Base-by-base conservation (phyloP, 2,329 filamentous ascomycete genomes). In the Immersiporthe knoxdaviesiana region DNA sequence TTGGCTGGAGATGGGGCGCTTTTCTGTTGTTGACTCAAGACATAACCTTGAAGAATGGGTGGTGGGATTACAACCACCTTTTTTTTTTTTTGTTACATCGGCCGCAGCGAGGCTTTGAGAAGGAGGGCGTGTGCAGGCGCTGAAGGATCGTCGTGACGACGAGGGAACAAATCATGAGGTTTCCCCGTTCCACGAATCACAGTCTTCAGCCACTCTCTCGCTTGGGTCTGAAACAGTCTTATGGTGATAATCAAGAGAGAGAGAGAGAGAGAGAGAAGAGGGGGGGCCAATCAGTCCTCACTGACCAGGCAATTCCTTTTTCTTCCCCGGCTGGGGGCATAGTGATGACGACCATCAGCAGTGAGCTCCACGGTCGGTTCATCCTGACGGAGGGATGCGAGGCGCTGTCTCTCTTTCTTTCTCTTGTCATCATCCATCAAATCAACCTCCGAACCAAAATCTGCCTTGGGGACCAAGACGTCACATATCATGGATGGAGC, bases 141-240 rank as follows among this genome's bases (percentile, higher is more conserved):
- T 18, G 27, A 37, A 44, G 16, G 50, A 41, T 41, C 24, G 32
- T 27, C 63, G 4, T 30, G 44, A 56, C 50, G n/a, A 65, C 52
- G 18, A 47, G 21, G 35, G 14, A 32, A 41, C 63, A 30, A 27
- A 62, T 52, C 35, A 32, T 66, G 62, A 61, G 60, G 27, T 61
- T 47, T 10, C 44, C 30, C 66, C 63, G 69, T 70, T 61, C 60
- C 67, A 68, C 69, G 62, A 69, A 66, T 61, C 64, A 67, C 64
- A 67, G 37, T 32, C 56, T 32, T 47, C 63, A 61, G 63, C 64
- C 64, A 56, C 16, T 63, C 58, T 52, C 67, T 69, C 69, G 69
- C 69, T 71, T 71, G 60, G 54, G 59, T 56, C 67, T 69, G 69
- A 71, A 71, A 71, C 69, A 71, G 63, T 69, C 69, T 67, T 66